These are phyloP conservation scores for Lachancea kluyveri DNA, from an alignment of 805 yeast species.

Conservation along the genomic window DNA sequence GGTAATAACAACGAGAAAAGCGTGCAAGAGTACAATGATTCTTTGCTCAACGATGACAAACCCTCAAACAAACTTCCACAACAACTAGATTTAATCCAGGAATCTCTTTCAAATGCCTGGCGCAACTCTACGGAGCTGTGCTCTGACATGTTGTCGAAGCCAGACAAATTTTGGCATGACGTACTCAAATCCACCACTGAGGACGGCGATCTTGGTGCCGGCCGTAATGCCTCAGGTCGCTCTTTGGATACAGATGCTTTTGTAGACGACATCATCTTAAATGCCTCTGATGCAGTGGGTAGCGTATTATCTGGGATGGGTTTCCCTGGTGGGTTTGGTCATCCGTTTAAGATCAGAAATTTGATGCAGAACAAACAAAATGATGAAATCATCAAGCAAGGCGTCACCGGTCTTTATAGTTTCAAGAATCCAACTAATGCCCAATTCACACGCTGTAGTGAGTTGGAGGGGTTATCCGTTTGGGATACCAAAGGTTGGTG, in stretches of 20 bases:
- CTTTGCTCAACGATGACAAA: too few relatives aligned
- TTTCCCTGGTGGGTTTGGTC: constrained; percentile 19
- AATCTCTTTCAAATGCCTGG: too few relatives aligned
- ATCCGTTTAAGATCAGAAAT: constrained; percentile 13
- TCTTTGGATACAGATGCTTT: too few relatives aligned
- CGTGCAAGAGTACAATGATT: constrained; percentile 12
- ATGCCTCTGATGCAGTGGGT: constrained; percentile 17
- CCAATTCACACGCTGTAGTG: constrained; percentile 58
- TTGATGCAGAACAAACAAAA: constrained; percentile 9
- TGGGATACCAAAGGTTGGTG: constrained; percentile 87
- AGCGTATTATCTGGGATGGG: constrained; percentile 24
- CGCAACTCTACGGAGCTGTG: too few relatives aligned
- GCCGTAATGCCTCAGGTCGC: too few relatives aligned
- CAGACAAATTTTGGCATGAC: constrained; percentile 10
- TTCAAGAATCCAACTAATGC: constrained; percentile 52
- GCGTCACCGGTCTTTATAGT: constrained; percentile 40
- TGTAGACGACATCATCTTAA: too few relatives aligned
- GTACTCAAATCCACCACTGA: constrained; percentile 6
- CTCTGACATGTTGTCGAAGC: too few relatives aligned
- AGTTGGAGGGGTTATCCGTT: constrained; percentile 58
- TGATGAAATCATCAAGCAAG: constrained; percentile 12
- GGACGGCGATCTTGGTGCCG: too few relatives aligned
- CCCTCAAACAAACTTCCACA: too few relatives aligned
- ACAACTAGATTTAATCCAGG: too few relatives aligned
- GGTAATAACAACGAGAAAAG: constrained; percentile 13